Evolutionary conservation across 192 early-diverging fungal species (phyloP), one percentile per base, ranked within the genome.

Genomic region (Podila epigama): DNA sequence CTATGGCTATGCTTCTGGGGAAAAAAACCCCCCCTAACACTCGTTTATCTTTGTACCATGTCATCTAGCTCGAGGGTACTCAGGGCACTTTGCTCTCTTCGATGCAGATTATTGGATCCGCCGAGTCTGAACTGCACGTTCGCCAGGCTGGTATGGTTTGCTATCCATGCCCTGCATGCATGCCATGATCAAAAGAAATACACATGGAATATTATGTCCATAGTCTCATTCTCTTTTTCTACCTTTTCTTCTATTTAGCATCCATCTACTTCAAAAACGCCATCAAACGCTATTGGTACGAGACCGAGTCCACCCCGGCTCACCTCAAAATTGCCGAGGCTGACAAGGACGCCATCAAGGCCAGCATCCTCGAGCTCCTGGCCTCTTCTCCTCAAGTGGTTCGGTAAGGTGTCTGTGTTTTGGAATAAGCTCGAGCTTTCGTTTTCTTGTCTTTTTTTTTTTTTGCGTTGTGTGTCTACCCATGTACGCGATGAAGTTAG

Each of bases 281-380:
- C 12, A 33, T 69, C 40, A 66, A 79, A 44, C 79, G 61, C 32
- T 61, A 42, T 53, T 55, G 55, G 40, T 67, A 57, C 70, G 87
- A 84, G 44, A 79, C 81, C 61, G 59, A 75, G 36, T 79, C 83
- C 1, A 82, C 84, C 13, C 75, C 83, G 75, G 41, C 78, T 69
- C 33, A 80, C 40, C 68, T 84, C 71, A 62, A 75, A 80, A 90
- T 92, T 63, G 82, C 79, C 34, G 91, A 92, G 20, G 84, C 66
- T 50, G 96, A 98, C 79, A 89, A 89, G 39, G 79, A 65, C 12
- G 79, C 88, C 56, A 86, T 95, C 50, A 86, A 87, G 55, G 84
- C 88, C 22, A 85, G 88, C 69, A 94, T 98, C 65, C 79, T 98
- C 29, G 80, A 86, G 15, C 89, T 89, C 34, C 80, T 98, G 57